Evolutionary conservation across 1,284 basidiomycete species (phyloP).

Genomic region (Malassezia sympodialis): DNA sequence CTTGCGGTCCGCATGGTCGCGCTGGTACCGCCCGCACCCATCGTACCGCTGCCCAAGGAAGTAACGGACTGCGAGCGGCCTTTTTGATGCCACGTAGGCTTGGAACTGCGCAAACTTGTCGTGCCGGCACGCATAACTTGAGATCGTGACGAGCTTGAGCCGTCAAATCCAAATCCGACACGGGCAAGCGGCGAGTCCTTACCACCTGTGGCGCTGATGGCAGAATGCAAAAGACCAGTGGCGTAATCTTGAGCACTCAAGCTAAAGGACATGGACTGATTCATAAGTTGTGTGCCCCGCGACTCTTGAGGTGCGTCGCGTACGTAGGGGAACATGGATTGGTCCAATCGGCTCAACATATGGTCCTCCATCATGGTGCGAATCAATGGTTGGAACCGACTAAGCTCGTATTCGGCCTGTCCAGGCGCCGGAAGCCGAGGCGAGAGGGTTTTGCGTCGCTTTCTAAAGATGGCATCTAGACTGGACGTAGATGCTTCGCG

Average conservation of each 20-base stretch:
- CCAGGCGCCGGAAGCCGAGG: constrained; percentile 29
- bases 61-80: constrained; percentile 13
- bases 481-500: constrained; percentile 52
- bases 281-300: neutral
- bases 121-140: constrained; percentile 1
- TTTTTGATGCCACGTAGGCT: constrained; percentile 22
- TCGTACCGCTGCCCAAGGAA: constrained; percentile 17
- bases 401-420: constrained; percentile 81
- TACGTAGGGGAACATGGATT: constrained; percentile 74
- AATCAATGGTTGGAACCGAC: constrained; percentile 78
- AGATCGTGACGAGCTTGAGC: constrained; percentile 2
- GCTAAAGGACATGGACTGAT: neutral
- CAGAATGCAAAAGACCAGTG: constrained; percentile 15
- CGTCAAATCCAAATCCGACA: constrained; percentile 18
- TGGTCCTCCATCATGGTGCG: constrained; percentile 85
- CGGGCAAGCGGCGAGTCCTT: constrained; percentile 24
- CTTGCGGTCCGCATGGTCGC: neutral
- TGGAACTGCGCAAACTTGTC: constrained; percentile 18
- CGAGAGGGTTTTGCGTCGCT: constrained; percentile 63
- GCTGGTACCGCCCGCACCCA: constrained; percentile 8
- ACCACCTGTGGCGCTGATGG: constrained; percentile 17
- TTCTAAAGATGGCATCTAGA: constrained; percentile 49
- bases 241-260: constrained; percentile 8
- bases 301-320: constrained; percentile 65
- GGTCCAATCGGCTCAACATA: constrained; percentile 65